Percentiles rank a stretch among this genome's conserved stretches.
phyloP scores from a whole-genome alignment of 805 yeast genomes.

The Metschnikowia bowlesiae region DNA sequence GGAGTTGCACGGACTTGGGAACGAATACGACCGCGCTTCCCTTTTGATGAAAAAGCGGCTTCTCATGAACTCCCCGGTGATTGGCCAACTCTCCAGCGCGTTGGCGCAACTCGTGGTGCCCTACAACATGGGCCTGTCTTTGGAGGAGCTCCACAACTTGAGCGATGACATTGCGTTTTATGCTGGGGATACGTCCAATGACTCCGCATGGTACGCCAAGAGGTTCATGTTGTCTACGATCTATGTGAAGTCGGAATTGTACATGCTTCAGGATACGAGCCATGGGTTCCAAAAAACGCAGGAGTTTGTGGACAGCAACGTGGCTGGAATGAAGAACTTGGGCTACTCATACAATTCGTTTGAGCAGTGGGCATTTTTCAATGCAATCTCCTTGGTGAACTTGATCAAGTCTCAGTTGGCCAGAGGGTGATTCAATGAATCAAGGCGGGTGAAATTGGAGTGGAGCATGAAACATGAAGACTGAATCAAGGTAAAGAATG shows the following conservation, averaged over 20 bases:
- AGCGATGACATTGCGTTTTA: constrained; percentile 80
- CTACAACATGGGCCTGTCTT: constrained; percentile 49
- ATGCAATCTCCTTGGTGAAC: constrained; percentile 59
- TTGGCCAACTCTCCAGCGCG: constrained; percentile 43
- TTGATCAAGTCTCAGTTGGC: constrained; percentile 65
- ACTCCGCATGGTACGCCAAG: constrained; percentile 91
- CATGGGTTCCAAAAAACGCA: constrained; percentile 51
- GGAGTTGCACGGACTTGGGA: constrained; percentile 23
- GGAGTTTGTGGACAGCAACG: constrained; percentile 57
- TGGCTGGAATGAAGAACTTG: constrained; percentile 47
- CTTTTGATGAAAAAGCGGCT: constrained; percentile 48
- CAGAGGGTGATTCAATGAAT: constrained; percentile 41
- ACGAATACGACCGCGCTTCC: constrained; percentile 42
- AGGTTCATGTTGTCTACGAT: constrained; percentile 65
- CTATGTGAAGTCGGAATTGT: constrained; percentile 72
- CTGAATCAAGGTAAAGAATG: no score
- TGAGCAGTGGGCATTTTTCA: constrained; percentile 76
- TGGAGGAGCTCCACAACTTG: constrained; percentile 66
- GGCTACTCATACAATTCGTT: constrained; percentile 60
- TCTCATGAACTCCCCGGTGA: constrained; percentile 45
- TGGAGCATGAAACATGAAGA: no score
- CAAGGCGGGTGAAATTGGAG: no score
- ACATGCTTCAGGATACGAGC: constrained; percentile 73
- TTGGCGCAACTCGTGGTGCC: constrained; percentile 65
- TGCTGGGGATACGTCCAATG: constrained; percentile 75